Conservation (phyloP, 228 moss, liverwort and hornwort genomes). For the Sphagnum magellanicum region DNA sequence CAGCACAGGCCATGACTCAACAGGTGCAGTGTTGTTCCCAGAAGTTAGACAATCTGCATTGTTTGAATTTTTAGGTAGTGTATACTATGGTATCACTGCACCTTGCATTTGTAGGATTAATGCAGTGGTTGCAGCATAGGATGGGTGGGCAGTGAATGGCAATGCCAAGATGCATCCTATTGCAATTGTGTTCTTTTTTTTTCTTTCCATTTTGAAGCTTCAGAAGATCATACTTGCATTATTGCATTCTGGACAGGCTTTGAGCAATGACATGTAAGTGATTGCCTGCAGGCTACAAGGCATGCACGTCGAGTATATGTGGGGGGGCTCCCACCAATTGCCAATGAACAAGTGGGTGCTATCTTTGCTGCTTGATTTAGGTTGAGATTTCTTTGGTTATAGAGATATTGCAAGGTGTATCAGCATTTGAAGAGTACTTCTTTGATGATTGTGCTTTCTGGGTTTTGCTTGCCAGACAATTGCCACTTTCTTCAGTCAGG, state of each 20-base stretch:
- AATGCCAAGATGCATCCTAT: too few relatives aligned
- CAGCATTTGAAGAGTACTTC: constrained; percentile 4
- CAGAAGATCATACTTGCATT: too few relatives aligned
- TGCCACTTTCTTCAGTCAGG: constrained; percentile 72
- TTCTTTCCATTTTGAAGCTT: constrained; percentile 33
- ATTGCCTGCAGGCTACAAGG: constrained; percentile 59
- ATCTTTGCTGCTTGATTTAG: neutral
- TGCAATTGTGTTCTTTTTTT: neutral
- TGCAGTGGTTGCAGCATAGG: too few relatives aligned
- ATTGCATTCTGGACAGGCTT: too few relatives aligned
- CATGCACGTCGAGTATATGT: constrained; percentile 85
- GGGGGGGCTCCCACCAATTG: constrained; percentile 80
- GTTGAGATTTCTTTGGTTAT: constrained; percentile 1
- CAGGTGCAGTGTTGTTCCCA: constrained; percentile 36
- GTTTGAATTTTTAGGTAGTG: too few relatives aligned
- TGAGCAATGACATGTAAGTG: neutral
- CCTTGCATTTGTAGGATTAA: too few relatives aligned
- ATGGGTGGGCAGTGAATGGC: too few relatives aligned
- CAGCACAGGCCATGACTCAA: constrained; percentile 99
- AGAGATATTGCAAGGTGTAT: constrained; percentile 19
- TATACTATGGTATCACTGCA: too few relatives aligned
- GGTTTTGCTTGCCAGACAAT: constrained; percentile 42
- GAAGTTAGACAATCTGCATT: too few relatives aligned
- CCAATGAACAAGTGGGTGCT: constrained; percentile 64
- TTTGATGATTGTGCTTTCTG: constrained; percentile 6